Conservation (phyloP, 139 green algal species). For the Auxenochlorella pyrenoidosa region DNA sequence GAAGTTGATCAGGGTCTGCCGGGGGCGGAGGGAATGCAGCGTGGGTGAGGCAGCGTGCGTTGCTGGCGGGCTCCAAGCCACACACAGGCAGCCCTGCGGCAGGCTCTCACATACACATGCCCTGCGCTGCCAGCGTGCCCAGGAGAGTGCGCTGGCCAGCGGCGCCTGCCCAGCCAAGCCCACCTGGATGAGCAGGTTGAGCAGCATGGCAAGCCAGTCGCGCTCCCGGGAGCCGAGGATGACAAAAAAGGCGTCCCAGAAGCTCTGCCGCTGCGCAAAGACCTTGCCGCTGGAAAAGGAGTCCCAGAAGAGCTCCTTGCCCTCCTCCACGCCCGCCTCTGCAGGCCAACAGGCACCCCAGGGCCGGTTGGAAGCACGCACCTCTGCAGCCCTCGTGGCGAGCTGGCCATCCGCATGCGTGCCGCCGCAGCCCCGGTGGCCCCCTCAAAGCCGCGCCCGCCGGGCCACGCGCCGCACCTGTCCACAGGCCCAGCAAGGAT, state of each 20-base stretch:
- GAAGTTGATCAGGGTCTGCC: conserved; percentile 2
- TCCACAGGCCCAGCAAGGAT: conserved; percentile 61
- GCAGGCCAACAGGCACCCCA: background rate
- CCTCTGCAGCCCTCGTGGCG: too few species aligned
- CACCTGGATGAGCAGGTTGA: conserved; percentile 44
- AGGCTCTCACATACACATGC: too few species aligned
- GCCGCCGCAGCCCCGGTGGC: too few species aligned
- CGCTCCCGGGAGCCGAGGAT: conserved; percentile 46
- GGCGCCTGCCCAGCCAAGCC: background rate
- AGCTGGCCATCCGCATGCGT: too few species aligned
- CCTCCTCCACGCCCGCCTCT: conserved; percentile 61
- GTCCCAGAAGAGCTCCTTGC: conserved; percentile 49
- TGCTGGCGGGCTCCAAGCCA: too few species aligned
- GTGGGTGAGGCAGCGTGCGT: too few species aligned
- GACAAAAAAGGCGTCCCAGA: conserved; percentile 59
- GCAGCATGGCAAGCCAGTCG: conserved; percentile 58
- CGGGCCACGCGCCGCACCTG: background rate
- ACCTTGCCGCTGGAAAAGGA: conserved; percentile 65
- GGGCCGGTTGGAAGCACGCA: too few species aligned
- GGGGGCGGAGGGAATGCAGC: background rate
- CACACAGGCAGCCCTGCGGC: too few species aligned
- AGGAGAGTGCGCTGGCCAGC: background rate
- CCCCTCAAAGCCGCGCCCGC: too few species aligned
- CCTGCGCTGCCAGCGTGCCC: too few species aligned
- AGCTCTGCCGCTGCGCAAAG: conserved; percentile 64